Percentiles rank a stretch among this genome's conserved stretches.
phyloP scores from a whole-genome alignment of 805 yeast genomes.

The Kodamaea restingae region DNA sequence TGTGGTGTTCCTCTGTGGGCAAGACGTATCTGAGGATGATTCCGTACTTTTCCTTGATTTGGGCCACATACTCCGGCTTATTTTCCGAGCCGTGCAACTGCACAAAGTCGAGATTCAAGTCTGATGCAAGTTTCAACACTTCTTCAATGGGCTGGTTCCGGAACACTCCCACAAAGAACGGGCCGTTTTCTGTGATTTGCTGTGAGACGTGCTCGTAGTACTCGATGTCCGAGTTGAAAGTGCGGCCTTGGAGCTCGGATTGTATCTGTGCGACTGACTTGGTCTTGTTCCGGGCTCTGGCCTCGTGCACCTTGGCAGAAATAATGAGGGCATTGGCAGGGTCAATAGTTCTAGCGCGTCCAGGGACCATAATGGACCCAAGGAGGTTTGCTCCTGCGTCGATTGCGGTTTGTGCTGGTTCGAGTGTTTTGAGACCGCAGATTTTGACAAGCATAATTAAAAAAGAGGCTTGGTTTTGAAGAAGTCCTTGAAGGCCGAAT shows the following conservation, averaged over 20 bases:
- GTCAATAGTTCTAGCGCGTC: conserved; percentile 64
- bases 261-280: conserved; percentile 18
- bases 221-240: conserved; percentile 13
- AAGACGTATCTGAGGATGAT: conserved; percentile 67
- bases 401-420: conserved; percentile 70
- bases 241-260: conserved; percentile 11
- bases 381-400: conserved; percentile 68
- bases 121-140: conserved; percentile 42
- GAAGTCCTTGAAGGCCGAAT: no score
- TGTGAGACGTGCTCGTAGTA: conserved; percentile 29
- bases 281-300: conserved; percentile 16
- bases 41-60: conserved; percentile 39
- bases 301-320: conserved; percentile 17
- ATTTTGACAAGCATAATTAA: conserved; percentile 56
- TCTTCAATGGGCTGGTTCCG: conserved; percentile 72
- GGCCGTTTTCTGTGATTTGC: conserved; percentile 44
- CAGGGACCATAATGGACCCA: conserved; percentile 87
- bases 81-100: conserved; percentile 76
- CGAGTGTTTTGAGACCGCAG: conserved; percentile 71
- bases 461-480: no score
- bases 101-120: conserved; percentile 63
- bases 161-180: conserved; percentile 84
- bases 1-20: conserved; percentile 48
- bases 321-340: conserved; percentile 26
- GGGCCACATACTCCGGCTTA: conserved; percentile 48